phyloP scores from a whole-genome alignment of 1,139 yeast species.

The Hemisphaericaspora xylofermentans region DNA sequence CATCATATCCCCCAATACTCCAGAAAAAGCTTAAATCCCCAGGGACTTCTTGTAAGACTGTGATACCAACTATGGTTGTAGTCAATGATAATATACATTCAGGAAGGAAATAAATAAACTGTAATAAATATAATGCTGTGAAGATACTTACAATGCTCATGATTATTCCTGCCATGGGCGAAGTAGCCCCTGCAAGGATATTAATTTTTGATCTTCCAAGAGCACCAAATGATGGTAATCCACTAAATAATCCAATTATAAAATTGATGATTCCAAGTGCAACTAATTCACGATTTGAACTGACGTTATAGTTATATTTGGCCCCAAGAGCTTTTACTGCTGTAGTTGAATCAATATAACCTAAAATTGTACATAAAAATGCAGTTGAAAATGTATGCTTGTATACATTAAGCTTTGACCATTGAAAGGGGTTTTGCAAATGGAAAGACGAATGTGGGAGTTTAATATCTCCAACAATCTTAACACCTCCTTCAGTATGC shows the following conservation, averaged over 20 bases:
- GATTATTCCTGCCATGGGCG: constrained; percentile 32
- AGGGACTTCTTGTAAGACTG: constrained; percentile 36
- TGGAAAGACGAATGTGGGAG: constrained; percentile 8
- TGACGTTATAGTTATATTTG: constrained; percentile 30
- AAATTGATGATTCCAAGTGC: constrained; percentile 34
- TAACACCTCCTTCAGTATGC: constrained; percentile 26
- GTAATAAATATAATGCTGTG: constrained; percentile 25
- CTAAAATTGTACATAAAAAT: constrained; percentile 31
- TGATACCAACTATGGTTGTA: constrained; percentile 37
- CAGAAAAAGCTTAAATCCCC: constrained; percentile 29
- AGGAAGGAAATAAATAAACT: constrained; percentile 28
- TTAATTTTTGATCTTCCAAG: constrained; percentile 38
- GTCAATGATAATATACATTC: constrained; percentile 35
- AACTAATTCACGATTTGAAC: constrained; percentile 33
- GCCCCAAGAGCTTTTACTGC: constrained; percentile 34
- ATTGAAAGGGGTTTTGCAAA: constrained; percentile 26
- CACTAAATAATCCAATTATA: constrained; percentile 28
- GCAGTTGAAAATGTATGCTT: constrained; percentile 28
- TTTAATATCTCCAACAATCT: constrained; percentile 27
- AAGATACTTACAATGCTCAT: constrained; percentile 27
- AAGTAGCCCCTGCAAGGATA: constrained; percentile 32
- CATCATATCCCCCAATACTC: constrained; percentile 32
- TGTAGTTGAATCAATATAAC: constrained; percentile 35
- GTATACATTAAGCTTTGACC: constrained; percentile 19
- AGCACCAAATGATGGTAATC: constrained; percentile 37